These are phyloP conservation scores for Metschnikowia santaceciliae DNA, from an alignment of 805 yeast species.

Conservation along the genomic window DNA sequence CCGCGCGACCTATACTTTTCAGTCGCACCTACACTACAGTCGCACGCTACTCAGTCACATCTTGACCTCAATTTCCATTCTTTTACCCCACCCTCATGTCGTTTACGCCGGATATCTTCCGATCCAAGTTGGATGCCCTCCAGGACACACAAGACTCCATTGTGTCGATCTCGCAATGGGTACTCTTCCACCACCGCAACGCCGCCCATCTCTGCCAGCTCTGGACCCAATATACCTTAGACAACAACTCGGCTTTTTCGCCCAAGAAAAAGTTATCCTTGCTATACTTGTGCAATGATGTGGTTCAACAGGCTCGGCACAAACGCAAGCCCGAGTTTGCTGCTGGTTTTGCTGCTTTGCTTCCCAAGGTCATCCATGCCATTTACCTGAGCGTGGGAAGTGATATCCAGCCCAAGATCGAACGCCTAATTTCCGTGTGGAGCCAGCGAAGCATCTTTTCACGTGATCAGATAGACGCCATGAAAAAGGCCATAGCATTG, in stretches of 20 bases:
- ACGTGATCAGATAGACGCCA: constrained; percentile 22
- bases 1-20: background rate
- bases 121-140: constrained; percentile 43
- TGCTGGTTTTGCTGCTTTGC: constrained; percentile 49
- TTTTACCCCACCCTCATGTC: constrained; percentile 34
- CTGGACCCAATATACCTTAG: constrained; percentile 44
- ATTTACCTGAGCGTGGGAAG: constrained; percentile 30
- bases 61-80: background rate
- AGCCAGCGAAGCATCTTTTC: constrained; percentile 47
- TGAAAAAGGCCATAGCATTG: constrained; percentile 24
- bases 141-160: constrained; percentile 69
- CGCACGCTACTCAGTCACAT: background rate
- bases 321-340: constrained; percentile 57
- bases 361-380: constrained; percentile 39
- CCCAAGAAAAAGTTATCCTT: constrained; percentile 46
- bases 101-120: constrained; percentile 47
- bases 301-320: constrained; percentile 72
- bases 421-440: constrained; percentile 56
- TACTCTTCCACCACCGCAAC: constrained; percentile 60
- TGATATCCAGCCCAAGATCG: constrained; percentile 44
- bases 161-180: constrained; percentile 72
- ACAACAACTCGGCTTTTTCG: constrained; percentile 5
- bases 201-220: constrained; percentile 48
- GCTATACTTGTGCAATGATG: constrained; percentile 74
- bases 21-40: too few relatives aligned